Percentiles rank a stretch among this genome's conserved stretches.
Conservation (phyloP, 2,329 filamentous ascomycete species). For the Aspergillus sp. region DNA sequence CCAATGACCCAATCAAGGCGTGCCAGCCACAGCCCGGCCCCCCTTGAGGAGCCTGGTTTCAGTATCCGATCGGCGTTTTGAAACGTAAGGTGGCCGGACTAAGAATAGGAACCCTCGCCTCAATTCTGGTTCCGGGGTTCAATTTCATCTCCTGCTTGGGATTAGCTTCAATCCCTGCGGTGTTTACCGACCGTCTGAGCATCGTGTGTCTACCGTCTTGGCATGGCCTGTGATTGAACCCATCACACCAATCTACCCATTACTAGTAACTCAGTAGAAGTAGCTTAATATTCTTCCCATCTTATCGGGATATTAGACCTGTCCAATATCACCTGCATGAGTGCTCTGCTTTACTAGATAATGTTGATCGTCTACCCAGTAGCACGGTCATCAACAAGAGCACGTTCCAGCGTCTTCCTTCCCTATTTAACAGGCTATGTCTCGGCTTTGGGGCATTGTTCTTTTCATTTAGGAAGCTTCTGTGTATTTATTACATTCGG, state of each 20-base stretch:
- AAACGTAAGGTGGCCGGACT: conserved; percentile 8
- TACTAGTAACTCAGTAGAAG: not conserved
- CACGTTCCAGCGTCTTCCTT: too few species aligned
- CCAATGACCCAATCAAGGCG: conserved; percentile 10
- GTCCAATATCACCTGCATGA: too few species aligned
- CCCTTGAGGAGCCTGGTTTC: conserved; percentile 10
- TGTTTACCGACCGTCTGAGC: not conserved
- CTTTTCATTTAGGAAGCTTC: too few species aligned
- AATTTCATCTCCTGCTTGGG: not conserved
- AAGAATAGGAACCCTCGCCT: conserved; percentile 12
- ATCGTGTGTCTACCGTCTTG: not conserved
- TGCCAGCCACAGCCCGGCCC: conserved; percentile 6
- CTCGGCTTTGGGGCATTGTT: too few species aligned
- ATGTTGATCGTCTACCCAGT: too few species aligned
- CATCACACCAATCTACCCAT: not conserved
- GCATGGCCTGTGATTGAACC: not conserved
- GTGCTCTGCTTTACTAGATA: too few species aligned
- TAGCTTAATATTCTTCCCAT: not conserved
- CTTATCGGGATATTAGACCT: not conserved
- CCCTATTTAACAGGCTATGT: too few species aligned
- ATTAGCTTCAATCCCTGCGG: not conserved
- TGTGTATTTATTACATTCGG: too few species aligned
- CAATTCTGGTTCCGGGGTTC: conserved; percentile 3
- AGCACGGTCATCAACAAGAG: too few species aligned
- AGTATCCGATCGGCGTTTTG: conserved; percentile 19